These are phyloP conservation scores for Microcos paniculata DNA, from an alignment of 345 rosid genomes.

Conservation along the genomic window DNA sequence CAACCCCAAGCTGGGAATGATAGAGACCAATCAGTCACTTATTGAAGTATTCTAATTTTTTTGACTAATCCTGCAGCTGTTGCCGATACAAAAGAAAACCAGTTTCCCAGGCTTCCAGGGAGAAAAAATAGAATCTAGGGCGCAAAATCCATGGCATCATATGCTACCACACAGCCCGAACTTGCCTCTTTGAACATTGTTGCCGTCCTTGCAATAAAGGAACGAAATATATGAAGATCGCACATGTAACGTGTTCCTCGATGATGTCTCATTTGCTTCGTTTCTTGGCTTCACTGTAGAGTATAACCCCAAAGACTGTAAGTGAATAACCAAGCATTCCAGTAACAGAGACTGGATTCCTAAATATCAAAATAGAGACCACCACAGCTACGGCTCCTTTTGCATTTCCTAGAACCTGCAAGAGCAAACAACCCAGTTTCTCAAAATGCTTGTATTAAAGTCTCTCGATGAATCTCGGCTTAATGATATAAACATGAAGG, in stretches of 20 bases:
- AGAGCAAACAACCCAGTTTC: background rate
- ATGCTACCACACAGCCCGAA: slow-evolving; percentile 15
- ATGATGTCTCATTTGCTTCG: slow-evolving; percentile 60
- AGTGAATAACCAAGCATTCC: slow-evolving; percentile 96
- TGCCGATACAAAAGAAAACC: slow-evolving; percentile 28
- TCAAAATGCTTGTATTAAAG: background rate
- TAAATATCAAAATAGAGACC: slow-evolving; percentile 90
- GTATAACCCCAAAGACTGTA: slow-evolving; percentile 90
- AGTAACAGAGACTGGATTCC: slow-evolving; percentile 92
- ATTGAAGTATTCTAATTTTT: slow-evolving; percentile 35
- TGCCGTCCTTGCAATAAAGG: slow-evolving; percentile 24
- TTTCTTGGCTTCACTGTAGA: slow-evolving; percentile 98
- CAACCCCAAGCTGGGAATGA: slow-evolving; percentile 30
- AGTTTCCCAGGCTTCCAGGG: slow-evolving; percentile 32
- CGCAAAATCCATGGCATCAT: slow-evolving; percentile 30
- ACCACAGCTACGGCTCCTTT: slow-evolving; percentile 99
- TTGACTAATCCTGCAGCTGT: slow-evolving; percentile 42
- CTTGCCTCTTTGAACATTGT: slow-evolving; percentile 21
- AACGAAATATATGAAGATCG: slow-evolving; percentile 21
- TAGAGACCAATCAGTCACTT: slow-evolving; percentile 37
- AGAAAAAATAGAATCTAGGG: slow-evolving; percentile 25
- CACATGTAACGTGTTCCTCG: background rate
- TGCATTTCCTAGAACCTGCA: slow-evolving; percentile 95
- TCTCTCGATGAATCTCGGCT: no score
- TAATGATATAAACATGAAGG: background rate